Evolutionary conservation across 441 rosid genomes (phyloP).

Genomic region (Codiaeum variegatum): DNA sequence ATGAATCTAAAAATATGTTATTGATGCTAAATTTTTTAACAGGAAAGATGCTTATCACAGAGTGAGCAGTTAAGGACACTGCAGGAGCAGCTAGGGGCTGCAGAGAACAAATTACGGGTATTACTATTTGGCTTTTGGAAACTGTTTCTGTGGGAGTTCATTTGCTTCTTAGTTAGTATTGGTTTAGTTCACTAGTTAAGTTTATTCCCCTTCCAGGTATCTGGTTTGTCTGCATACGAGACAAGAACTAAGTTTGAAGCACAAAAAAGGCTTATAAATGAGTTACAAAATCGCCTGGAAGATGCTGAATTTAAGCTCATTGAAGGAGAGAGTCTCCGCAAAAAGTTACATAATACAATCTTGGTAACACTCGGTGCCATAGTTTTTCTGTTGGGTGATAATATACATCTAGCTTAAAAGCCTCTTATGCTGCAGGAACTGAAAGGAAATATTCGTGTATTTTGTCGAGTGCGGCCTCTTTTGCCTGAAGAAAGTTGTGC

Average conservation of each 20-base stretch:
- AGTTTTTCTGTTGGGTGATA: background rate
- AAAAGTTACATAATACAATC: conserved; percentile 87
- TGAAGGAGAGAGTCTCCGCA: conserved; percentile 83
- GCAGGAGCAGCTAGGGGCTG: conserved; percentile 62
- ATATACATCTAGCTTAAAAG: background rate
- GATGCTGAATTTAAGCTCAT: conserved; percentile 60
- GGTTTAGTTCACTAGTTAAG: conserved; percentile 7
- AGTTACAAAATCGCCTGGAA: conserved; percentile 61
- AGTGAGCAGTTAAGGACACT: conserved; percentile 55
- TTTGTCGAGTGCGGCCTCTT: conserved; percentile 90
- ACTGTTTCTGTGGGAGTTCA: background rate
- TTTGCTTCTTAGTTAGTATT: background rate
- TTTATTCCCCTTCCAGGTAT: conserved; percentile 41
- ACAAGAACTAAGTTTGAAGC: conserved; percentile 60
- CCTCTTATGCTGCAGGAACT: conserved; percentile 54
- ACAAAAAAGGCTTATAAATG: conserved; percentile 39
- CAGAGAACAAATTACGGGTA: conserved; percentile 78
- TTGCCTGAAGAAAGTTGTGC: conserved; percentile 64
- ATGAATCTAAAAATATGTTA: conserved; percentile 9
- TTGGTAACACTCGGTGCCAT: conserved; percentile 43
- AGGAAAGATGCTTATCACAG: conserved; percentile 82
- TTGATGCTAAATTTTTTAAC: conserved; percentile 19
- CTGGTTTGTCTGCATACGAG: conserved; percentile 58
- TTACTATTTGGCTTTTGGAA: conserved; percentile 9
- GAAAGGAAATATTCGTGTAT: conserved; percentile 95